Base-by-base conservation (phyloP, 2,329 filamentous ascomycete species). In the Ceratocystis destructans region DNA sequence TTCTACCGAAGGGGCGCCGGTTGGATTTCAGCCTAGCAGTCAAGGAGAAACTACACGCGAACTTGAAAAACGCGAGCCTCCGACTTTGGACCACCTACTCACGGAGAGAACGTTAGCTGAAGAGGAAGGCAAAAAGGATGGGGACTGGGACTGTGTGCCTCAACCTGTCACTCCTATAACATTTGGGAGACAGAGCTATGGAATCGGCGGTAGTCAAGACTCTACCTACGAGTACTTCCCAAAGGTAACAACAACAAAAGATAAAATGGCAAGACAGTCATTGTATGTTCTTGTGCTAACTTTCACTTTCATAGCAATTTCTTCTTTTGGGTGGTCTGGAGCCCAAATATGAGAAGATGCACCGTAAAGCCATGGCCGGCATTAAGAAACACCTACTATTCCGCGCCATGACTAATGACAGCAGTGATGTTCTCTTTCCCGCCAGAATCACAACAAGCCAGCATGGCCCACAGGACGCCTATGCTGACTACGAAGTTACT, bases 361-460 rank as follows among this genome's bases (percentile, higher is more conserved):
- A 95, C 73, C 79, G 87, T 67, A 83, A 82, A 66, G 82, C 85
- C 3, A 82, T 87, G 37, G 82, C 87, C 4, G 84, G 84, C 0
- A 83, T 87, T 45, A 87, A 88, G 70, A 80, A 90, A 69, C 82
- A 88, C 73, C 79, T 96, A 8, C 83, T 96, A 67, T 96, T 84
- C 75, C 82, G 87, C 4, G 90, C 91, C 0, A 87, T 94, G 83
- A 82, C 85, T 22, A 81, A 83, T 37, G 78, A 81, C 5, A 48
- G 45, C 28, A 82, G 82, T 64, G 83, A 93, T 68, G 82, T 94
- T n/a, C 79, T 94, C 2, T 84, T 94, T 68, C 83, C 88, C 0
- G 87, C 87, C 28, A 85, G 84, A 70, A 74, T 83, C n/a, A 77
- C 73, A 61, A 79, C 81, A 8, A 73, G 71, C 1, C 79, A 79